phyloP scores from a whole-genome alignment of 2,329 filamentous ascomycete genomes.

The Claviceps digitariae region DNA sequence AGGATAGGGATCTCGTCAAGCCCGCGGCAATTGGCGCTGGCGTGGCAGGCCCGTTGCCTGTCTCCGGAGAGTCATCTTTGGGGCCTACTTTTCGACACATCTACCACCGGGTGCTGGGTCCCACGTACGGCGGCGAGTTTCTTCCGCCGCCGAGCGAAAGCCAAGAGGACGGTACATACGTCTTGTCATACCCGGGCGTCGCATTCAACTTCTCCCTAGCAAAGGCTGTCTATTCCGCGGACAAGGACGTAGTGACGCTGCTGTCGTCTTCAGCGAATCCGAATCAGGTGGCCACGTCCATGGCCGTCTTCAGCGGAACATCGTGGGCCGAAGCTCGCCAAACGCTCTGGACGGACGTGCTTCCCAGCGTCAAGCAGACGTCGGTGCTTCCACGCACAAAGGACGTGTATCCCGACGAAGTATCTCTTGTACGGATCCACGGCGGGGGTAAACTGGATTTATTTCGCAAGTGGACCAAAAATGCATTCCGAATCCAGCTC shows the following conservation, averaged over 20 bases:
- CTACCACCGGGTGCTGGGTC: constrained; percentile 85
- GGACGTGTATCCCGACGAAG: constrained; percentile 75
- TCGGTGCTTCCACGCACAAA: constrained; percentile 55
- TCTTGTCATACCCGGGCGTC: constrained; percentile 87
- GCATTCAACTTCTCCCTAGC: constrained; percentile 82
- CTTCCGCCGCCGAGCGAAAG: constrained; percentile 44
- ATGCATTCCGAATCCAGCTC: constrained; percentile 57
- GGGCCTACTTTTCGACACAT: constrained; percentile 79
- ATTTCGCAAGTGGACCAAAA: constrained; percentile 53
- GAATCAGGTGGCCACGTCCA: constrained; percentile 63
- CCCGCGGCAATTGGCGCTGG: constrained; percentile 27
- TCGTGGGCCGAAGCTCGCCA: constrained; percentile 80
- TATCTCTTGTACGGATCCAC: constrained; percentile 66
- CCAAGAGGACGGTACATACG: constrained; percentile 57
- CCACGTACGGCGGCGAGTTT: constrained; percentile 89
- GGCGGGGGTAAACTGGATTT: constrained; percentile 70
- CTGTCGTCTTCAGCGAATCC: constrained; percentile 66
- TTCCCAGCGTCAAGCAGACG: constrained; percentile 62
- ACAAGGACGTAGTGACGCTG: constrained; percentile 72
- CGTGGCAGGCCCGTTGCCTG: constrained; percentile 18
- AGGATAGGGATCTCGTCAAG: constrained; percentile 63
- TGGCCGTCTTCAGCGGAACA: constrained; percentile 81
- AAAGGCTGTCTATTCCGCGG: constrained; percentile 57
- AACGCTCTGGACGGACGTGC: constrained; percentile 59
- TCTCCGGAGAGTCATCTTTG: constrained; percentile 18